Conservation (phyloP, 2,329 filamentous ascomycete genomes). For the Cercospora sp. region DNA sequence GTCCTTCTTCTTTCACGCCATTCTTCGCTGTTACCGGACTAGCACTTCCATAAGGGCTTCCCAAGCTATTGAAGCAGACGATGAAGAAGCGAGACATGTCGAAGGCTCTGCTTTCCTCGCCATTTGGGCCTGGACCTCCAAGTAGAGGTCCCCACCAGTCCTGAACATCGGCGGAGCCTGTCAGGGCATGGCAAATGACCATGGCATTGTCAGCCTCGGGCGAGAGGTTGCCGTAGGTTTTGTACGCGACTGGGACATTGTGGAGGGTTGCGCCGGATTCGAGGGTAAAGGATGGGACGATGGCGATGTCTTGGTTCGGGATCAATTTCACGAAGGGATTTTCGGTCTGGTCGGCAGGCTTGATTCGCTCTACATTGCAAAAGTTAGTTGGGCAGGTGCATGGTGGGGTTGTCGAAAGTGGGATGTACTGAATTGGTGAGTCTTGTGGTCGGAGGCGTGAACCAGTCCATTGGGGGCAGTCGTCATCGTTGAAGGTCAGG, state of each 20-base stretch:
- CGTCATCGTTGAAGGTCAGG: slow-evolving; percentile 26
- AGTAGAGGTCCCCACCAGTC: slow-evolving; percentile 89
- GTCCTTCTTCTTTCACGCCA: slow-evolving; percentile 69
- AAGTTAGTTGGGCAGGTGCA: slow-evolving; percentile 12
- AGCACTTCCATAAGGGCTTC: slow-evolving; percentile 83
- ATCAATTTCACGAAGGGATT: slow-evolving; percentile 89
- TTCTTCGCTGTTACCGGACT: slow-evolving; percentile 87
- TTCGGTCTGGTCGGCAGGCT: slow-evolving; percentile 65
- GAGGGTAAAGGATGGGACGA: slow-evolving; percentile 85
- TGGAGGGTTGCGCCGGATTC: slow-evolving; percentile 83
- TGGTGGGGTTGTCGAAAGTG: not conserved
- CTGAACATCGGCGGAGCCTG: slow-evolving; percentile 78
- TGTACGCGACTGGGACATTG: slow-evolving; percentile 71
- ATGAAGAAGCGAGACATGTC: slow-evolving; percentile 82
- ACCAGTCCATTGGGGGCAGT: slow-evolving; percentile 33
- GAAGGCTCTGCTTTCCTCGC: slow-evolving; percentile 57
- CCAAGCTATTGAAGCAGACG: slow-evolving; percentile 81
- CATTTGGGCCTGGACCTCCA: slow-evolving; percentile 67
- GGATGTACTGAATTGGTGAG: slow-evolving; percentile 24
- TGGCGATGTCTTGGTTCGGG: slow-evolving; percentile 80
- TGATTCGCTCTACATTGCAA: slow-evolving; percentile 32
- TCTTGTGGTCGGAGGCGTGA: slow-evolving; percentile 31
- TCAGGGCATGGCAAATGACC: slow-evolving; percentile 79
- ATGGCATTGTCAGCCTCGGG: slow-evolving; percentile 61
- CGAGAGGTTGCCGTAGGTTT: slow-evolving; percentile 60